Percentiles rank a stretch among this genome's conserved stretches.
Evolutionary conservation across 2,329 filamentous ascomycete species (phyloP).

Genomic region (Cryoendolithus antarcticus): DNA sequence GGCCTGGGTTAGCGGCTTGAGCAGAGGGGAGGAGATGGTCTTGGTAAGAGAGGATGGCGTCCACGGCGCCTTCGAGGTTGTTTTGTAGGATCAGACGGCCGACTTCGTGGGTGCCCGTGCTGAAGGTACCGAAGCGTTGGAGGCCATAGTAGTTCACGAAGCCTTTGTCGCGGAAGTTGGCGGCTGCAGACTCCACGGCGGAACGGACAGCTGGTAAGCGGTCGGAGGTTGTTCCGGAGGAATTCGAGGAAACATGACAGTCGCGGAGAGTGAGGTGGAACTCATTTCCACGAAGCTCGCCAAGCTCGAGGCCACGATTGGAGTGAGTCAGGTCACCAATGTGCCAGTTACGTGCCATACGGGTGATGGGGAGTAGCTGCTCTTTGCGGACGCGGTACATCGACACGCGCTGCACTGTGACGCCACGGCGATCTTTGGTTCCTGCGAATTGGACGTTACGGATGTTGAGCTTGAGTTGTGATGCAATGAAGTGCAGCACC

Average conservation of each 20-base stretch:
- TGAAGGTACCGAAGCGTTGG: slow-evolving; percentile 88
- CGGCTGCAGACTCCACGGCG: slow-evolving; percentile 47
- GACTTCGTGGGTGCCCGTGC: slow-evolving; percentile 71
- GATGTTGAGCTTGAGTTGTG: slow-evolving; percentile 53
- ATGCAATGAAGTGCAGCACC: slow-evolving; percentile 62
- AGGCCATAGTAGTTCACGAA: slow-evolving; percentile 98
- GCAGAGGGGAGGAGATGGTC: slow-evolving; percentile 47
- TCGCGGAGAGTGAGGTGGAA: slow-evolving; percentile 88
- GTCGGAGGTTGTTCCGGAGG: slow-evolving; percentile 19
- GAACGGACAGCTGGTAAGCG: slow-evolving; percentile 35
- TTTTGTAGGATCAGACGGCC: slow-evolving; percentile 73
- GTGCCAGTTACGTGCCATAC: slow-evolving; percentile 45
- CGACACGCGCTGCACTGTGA: slow-evolving; percentile 72
- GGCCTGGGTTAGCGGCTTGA: slow-evolving; percentile 26
- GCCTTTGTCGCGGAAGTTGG: slow-evolving; percentile 57
- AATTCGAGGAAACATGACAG: slow-evolving; percentile 47
- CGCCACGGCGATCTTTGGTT: slow-evolving; percentile 80
- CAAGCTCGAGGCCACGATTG: slow-evolving; percentile 60
- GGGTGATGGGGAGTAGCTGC: slow-evolving; percentile 53
- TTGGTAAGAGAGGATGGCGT: slow-evolving; percentile 63
- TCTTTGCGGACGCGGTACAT: slow-evolving; percentile 48
- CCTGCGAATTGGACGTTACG: slow-evolving; percentile 72
- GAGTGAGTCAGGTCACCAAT: slow-evolving; percentile 75
- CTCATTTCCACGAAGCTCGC: slow-evolving; percentile 78
- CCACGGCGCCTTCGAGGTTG: slow-evolving; percentile 68